Conservation (phyloP, 306 rosid species). For the Luffa acutangula region DNA sequence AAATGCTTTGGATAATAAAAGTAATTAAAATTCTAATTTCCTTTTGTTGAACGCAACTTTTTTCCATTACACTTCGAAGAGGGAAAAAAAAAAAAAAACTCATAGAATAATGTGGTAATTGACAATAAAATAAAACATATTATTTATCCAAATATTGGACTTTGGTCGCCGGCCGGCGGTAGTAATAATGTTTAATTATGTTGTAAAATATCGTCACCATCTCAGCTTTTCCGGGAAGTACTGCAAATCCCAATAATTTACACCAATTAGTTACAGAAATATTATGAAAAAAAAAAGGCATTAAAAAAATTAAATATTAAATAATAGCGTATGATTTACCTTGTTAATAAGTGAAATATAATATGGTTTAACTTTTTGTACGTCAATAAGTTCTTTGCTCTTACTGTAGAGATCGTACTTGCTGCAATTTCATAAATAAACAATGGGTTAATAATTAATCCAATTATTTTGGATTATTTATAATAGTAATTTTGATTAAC, state of each 20-base stretch:
- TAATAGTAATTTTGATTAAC: neutral
- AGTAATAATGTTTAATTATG: neutral
- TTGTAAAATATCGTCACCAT: neutral
- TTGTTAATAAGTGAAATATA: constrained; percentile 61
- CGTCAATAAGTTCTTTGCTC: constrained; percentile 55
- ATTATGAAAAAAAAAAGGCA: neutral
- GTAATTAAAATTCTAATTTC: neutral
- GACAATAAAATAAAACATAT: neutral
- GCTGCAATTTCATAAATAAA: constrained; percentile 22
- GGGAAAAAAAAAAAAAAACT: neutral
- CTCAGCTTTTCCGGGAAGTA: constrained; percentile 8
- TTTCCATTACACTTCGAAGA: neutral
- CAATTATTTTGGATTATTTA: neutral
- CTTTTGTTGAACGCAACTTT: neutral
- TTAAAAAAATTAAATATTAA: neutral
- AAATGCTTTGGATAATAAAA: neutral
- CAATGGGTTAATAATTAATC: neutral
- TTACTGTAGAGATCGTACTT: constrained; percentile 85
- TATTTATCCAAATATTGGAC: neutral
- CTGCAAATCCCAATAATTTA: neutral
- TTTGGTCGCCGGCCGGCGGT: neutral
- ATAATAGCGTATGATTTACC: constrained; percentile 18
- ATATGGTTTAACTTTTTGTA: constrained; percentile 62
- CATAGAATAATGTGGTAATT: neutral
- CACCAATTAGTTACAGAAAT: neutral